Evolutionary conservation across 2,329 filamentous ascomycete genomes (phyloP).

Genomic region (Aspergillaceae sp.): DNA sequence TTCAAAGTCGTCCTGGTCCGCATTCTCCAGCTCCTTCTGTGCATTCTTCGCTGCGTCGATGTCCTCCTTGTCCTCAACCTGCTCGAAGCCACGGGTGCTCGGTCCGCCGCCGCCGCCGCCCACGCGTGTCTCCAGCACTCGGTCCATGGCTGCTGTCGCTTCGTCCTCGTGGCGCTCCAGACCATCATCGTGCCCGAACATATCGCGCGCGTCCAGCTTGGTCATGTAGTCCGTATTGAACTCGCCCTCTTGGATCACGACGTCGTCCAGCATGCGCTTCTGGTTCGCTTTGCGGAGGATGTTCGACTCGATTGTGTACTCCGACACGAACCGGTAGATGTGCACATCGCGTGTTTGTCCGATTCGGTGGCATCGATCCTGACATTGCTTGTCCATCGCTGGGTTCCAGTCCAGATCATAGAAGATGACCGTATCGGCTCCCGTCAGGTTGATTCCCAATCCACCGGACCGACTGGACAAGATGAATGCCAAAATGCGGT

Average conservation of each 20-base stretch:
- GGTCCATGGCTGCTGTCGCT: conserved; percentile 74
- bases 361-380: conserved; percentile 93
- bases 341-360: conserved; percentile 96
- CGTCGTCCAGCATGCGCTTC: conserved; percentile 93
- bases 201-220: conserved; percentile 60
- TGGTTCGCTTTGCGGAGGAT: conserved; percentile 94
- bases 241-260: conserved; percentile 95
- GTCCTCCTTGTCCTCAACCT: conserved; percentile 88
- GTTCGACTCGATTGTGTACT: conserved; percentile 95
- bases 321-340: conserved; percentile 88
- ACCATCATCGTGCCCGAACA: conserved; percentile 49
- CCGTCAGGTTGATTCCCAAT: conserved; percentile 90
- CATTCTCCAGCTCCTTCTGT: conserved; percentile 75
- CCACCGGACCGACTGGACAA: conserved; percentile 89
- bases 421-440: conserved; percentile 95
- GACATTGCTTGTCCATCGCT: conserved; percentile 98
- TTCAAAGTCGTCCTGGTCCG: conserved; percentile 76
- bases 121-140: conserved; percentile 64
- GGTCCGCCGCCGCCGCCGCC: conserved; percentile 35
- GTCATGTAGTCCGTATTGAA: conserved; percentile 97
- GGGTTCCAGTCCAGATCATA: conserved; percentile 99
- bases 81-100: conserved; percentile 63
- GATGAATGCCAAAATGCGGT: conserved; percentile 88
- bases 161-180: conserved; percentile 61
- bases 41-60: conserved; percentile 78